Evolutionary conservation across 371 early-diverging fungal species (phyloP), one percentile per base, ranked within the genome.

Genomic region (Capniomyces stellatus): DNA sequence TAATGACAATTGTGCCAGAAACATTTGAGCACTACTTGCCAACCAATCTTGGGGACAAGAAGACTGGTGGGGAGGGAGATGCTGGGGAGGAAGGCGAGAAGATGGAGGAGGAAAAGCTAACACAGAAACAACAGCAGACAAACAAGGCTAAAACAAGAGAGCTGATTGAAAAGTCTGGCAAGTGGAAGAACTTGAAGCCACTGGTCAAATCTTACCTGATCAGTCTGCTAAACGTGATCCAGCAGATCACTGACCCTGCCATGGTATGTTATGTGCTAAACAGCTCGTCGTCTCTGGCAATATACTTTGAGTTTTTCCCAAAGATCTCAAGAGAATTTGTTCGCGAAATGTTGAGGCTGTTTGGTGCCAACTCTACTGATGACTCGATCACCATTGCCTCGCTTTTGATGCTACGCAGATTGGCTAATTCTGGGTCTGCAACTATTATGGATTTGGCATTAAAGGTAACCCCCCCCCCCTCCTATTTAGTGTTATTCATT

Each of bases 191-290:
- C 15, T 58, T 85, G 21, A 74, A 81, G 46, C 74, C 82, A 28
- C 66, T 86, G 35, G 78, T 85, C 61, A 87, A 87, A 63, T 79
- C 87, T 0, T 92, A 80, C 61, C 64, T 90, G 22, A 70, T 70
- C 47, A 81, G 75, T 56, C 59, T 85, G 3, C 58, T 87, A 18
- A 75, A 78, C 60, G 69, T 90, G 55, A 63, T 91, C 56, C 67
- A 71, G 52, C 78, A 81, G 54, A 71, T 87, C 66, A 82, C 90
- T 22, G 89, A 89, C 52, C 60, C 76, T 28, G 76, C 75, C 50
- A 87, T 93, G 83, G 66, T 85, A 44, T 75, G 80, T 60, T 81
- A 83, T 61, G 71, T 88, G 35, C 63, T 91, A 44, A 75, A 81
- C 52, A 82, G 89, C 64, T 76, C 85, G 2, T 84, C 87, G 67